Percentiles rank a stretch among this genome's conserved stretches.
Evolutionary conservation across 2,329 filamentous ascomycete genomes (phyloP).

Genomic region (Volutella citrinella): DNA sequence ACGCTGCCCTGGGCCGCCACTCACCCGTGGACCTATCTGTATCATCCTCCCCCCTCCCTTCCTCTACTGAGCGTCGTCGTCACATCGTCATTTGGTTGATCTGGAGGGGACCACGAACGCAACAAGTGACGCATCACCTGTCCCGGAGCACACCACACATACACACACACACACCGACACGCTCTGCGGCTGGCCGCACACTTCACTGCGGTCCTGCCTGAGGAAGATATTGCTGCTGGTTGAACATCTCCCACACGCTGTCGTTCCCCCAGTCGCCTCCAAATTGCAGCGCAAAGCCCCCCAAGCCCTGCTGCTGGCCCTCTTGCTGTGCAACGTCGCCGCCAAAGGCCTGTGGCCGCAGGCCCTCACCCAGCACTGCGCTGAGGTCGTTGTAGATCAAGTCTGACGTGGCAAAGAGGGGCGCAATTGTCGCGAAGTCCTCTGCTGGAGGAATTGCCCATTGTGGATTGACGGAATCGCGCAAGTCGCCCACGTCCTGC

Average conservation of each 20-base stretch:
- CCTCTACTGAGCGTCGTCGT: no score
- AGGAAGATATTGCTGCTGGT: slow-evolving; percentile 46
- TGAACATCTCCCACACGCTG: slow-evolving; percentile 55
- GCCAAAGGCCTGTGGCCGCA: slow-evolving; percentile 20
- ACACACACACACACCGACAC: no score
- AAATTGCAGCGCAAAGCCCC: slow-evolving; percentile 44
- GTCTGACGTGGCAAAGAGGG: slow-evolving; percentile 56
- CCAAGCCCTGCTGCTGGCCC: slow-evolving; percentile 7
- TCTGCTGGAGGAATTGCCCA: slow-evolving; percentile 44
- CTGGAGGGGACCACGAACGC: no score
- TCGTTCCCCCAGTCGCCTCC: slow-evolving; percentile 53
- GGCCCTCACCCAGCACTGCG: slow-evolving; percentile 35
- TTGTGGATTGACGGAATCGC: no score
- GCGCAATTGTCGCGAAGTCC: slow-evolving; percentile 49
- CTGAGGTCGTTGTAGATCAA: slow-evolving; percentile 55
- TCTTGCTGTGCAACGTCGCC: slow-evolving; percentile 13
- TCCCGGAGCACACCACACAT: no score
- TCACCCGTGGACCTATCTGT: no score
- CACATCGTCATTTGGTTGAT: no score
- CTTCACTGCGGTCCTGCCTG: no score
- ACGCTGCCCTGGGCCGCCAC: no score
- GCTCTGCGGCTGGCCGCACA: no score
- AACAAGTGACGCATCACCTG: no score
- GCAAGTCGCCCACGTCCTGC: neutral
- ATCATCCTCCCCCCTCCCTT: no score